Percentiles rank a stretch among this genome's conserved stretches.
Conservation (phyloP, 2,329 filamentous ascomycete species). For the Epichloe glyceriae region DNA sequence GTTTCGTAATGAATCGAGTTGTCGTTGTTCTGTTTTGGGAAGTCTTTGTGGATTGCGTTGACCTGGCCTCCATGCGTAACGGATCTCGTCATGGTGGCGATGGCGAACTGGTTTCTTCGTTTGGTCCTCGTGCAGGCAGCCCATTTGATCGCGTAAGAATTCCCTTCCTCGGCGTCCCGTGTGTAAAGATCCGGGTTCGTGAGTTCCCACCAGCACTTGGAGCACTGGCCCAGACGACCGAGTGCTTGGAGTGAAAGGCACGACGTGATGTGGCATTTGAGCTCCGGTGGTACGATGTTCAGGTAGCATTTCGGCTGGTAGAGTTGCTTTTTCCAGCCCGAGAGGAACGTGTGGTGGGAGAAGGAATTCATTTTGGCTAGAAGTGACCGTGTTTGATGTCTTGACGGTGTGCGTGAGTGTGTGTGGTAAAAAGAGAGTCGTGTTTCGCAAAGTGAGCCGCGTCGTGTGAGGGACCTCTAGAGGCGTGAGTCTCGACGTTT, state of each 20-base stretch:
- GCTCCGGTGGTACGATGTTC: neutral
- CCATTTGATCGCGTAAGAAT: slow-evolving; percentile 2
- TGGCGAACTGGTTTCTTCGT: neutral
- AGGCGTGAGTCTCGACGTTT: neutral
- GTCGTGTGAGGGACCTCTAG: neutral
- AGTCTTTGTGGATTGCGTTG: neutral
- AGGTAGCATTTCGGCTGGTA: neutral
- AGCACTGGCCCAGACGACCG: neutral
- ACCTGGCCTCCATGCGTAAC: neutral
- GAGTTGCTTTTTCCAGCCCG: neutral
- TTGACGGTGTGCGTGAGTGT: no score
- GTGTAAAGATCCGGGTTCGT: neutral
- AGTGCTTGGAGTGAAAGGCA: neutral
- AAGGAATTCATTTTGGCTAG: slow-evolving; percentile 25
- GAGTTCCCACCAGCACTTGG: neutral
- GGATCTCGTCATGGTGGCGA: neutral
- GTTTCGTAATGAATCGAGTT: neutral
- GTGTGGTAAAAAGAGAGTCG: neutral
- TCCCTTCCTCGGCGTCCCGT: neutral
- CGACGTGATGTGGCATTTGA: neutral
- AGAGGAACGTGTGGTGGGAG: neutral
- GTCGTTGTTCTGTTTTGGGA: neutral
- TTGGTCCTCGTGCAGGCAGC: neutral
- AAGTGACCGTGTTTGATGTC: neutral
- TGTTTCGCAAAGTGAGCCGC: neutral